Evolutionary conservation across 192 early-diverging fungal species (phyloP).

Genomic region (Podila epicladia): DNA sequence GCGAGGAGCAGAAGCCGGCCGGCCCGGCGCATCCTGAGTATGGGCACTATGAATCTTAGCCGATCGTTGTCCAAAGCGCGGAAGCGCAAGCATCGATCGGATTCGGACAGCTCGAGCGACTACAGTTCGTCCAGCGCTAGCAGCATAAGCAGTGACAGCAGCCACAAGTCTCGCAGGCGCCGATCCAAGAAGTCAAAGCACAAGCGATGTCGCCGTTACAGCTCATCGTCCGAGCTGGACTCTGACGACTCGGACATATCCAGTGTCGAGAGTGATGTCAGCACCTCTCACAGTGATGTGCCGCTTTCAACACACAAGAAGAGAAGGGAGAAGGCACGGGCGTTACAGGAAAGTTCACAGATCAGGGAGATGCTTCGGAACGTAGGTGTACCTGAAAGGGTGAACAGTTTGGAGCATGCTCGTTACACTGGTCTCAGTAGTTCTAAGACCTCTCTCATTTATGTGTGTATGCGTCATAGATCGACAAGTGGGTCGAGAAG

Average conservation of each 20-base stretch:
- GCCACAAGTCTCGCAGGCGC: neutral
- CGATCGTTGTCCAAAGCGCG: slow-evolving; percentile 10
- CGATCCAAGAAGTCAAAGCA: neutral
- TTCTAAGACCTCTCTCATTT: too few relatives aligned
- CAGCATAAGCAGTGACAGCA: slow-evolving; percentile 3
- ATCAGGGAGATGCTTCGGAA: neutral
- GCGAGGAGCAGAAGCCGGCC: slow-evolving; percentile 24
- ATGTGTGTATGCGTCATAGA: too few relatives aligned
- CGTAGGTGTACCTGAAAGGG: neutral
- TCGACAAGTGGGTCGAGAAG: too few relatives aligned
- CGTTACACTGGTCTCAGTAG: neutral
- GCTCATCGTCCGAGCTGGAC: slow-evolving; percentile 5
- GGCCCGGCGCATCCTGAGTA: slow-evolving; percentile 9
- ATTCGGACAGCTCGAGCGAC: slow-evolving; percentile 1
- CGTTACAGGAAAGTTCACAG: neutral
- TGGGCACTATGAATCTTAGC: slow-evolving; percentile 16
- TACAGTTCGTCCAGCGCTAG: slow-evolving; percentile 1
- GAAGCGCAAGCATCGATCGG: neutral
- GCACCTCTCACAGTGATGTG: slow-evolving; percentile 5
- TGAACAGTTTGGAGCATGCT: neutral
- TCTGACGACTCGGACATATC: neutral
- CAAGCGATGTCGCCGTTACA: neutral
- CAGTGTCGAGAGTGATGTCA: slow-evolving; percentile 7
- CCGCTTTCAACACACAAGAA: slow-evolving; percentile 2
- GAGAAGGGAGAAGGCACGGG: neutral